Evolutionary conservation across 2,329 filamentous ascomycete genomes (phyloP), one percentile per base, ranked within the genome.

Genomic region (Colletotrichum cereale): DNA sequence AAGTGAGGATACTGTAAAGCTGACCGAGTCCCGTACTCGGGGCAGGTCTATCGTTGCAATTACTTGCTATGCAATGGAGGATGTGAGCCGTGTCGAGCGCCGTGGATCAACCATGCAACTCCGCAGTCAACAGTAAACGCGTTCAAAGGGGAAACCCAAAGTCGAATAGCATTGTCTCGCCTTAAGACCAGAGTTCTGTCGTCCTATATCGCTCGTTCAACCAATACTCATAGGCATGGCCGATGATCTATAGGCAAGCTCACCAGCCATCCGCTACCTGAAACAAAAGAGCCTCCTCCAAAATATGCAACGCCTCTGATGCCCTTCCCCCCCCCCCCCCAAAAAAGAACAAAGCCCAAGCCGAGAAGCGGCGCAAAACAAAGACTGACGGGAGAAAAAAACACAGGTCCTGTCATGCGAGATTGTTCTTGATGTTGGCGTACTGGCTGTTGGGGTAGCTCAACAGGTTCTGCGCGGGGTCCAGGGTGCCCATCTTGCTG

Each of bases 361-460:
- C 48, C 5, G 31, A 21, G 16, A 24, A 29, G 3, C 12, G 16
- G 24, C 12, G 16, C 12, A 8, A 53, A 61, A 56, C 11, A 40
- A 47, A 8, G 16, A 26, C 56, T 10, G 12, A n/a, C 16, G n/a
- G 38, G 18, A n/a, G 36, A 7, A 48, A 3, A 7, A 48, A 3
- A 29, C 48, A 21, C 5, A 21, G 5, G 1, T 3, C 24, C 31
- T 6, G 26, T 58, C 18, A 64, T 29, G 31, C 66, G 14, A 61
- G 29, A 8, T 60, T 66, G 38, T 79, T 78, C 73, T 82, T 81
- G 73, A 92, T 84, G 76, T 92, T 92, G 50, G 84, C 85, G 76
- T 89, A 92, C 76, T 84, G 83, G 73, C 88, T 91, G 0, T 77
- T 82, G 6, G 89, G 89, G 72, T 88, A 92, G 16, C 75, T 78